Percentiles rank a stretch among this genome's conserved stretches.
Evolutionary conservation across 306 rosid genomes (phyloP).

Genomic region (Cucurbita maxima): DNA sequence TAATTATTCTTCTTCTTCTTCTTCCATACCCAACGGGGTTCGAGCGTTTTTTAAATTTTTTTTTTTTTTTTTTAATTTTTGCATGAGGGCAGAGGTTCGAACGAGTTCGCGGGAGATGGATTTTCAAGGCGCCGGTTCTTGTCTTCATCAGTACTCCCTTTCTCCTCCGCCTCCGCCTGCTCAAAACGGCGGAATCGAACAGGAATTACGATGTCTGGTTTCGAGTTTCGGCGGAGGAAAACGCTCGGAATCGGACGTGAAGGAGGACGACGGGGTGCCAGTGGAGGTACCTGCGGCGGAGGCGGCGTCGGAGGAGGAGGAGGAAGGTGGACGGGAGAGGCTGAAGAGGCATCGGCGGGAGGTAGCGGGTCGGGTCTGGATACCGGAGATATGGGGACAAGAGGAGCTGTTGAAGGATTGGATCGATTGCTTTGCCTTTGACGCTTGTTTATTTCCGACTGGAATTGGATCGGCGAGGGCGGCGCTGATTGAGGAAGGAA

Average conservation of each 20-base stretch:
- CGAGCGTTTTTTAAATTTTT: neutral
- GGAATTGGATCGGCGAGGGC: conserved; percentile 51
- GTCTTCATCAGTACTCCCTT: neutral
- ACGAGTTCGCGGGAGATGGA: neutral
- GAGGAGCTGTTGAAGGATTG: conserved; percentile 75
- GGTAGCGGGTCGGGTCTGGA: conserved; percentile 66
- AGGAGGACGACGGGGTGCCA: conserved; percentile 8
- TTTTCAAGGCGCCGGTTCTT: neutral
- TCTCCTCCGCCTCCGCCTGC: conserved; percentile 4
- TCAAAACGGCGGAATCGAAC: neutral
- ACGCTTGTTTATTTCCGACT: conserved; percentile 43
- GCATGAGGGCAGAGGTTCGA: neutral
- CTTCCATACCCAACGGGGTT: neutral
- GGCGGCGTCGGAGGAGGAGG: conserved; percentile 14
- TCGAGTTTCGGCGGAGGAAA: neutral
- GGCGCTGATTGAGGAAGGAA: conserved; percentile 49
- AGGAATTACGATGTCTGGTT: neutral
- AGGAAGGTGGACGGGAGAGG: conserved; percentile 48
- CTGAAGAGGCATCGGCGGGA: conserved; percentile 57
- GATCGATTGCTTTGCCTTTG: conserved; percentile 67
- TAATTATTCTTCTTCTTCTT: neutral
- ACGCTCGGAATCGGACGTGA: neutral
- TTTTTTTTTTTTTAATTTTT: neutral
- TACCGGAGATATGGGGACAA: conserved; percentile 92
- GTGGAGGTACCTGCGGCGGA: neutral